phyloP scores from a whole-genome alignment of 176 grass and related monocot genomes.

The Alopecurus myosuroides region DNA sequence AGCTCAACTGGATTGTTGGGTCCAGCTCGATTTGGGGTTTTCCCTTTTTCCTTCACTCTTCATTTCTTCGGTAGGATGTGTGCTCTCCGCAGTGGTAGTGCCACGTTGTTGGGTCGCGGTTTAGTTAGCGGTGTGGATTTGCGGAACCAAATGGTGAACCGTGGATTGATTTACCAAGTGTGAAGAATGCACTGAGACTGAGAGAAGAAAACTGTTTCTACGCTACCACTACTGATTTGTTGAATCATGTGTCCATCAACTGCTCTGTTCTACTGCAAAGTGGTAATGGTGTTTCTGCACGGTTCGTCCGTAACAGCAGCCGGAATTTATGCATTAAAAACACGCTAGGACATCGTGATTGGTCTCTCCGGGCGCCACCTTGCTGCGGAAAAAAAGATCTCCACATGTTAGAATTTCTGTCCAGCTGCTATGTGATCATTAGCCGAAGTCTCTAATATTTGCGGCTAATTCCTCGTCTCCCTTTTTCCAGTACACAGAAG shows the following conservation, averaged over 20 bases:
- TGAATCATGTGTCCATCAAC: not conserved
- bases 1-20: not conserved
- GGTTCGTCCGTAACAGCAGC: not conserved
- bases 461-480: too few species aligned
- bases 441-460: too few species aligned
- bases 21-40: not conserved
- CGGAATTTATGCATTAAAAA: not conserved
- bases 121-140: slow-evolving; percentile 18
- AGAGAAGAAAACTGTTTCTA: not conserved
- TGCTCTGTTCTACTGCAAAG: not conserved
- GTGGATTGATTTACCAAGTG: slow-evolving; percentile 10
- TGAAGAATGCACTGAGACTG: slow-evolving; percentile 19
- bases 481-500: too few species aligned
- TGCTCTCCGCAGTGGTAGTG: too few species aligned
- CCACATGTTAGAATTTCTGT: not conserved
- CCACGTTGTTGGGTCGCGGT: not conserved
- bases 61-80: not conserved
- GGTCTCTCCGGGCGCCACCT: not conserved
- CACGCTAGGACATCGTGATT: not conserved
- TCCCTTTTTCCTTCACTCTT: not conserved
- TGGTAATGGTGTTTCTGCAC: not conserved
- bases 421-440: not conserved
- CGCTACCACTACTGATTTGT: too few species aligned
- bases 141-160: slow-evolving; percentile 26
- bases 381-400: not conserved